These are phyloP conservation scores for Chrysochromulina tobinii DNA, from an alignment of 78 protist species.

Conservation along the genomic window DNA sequence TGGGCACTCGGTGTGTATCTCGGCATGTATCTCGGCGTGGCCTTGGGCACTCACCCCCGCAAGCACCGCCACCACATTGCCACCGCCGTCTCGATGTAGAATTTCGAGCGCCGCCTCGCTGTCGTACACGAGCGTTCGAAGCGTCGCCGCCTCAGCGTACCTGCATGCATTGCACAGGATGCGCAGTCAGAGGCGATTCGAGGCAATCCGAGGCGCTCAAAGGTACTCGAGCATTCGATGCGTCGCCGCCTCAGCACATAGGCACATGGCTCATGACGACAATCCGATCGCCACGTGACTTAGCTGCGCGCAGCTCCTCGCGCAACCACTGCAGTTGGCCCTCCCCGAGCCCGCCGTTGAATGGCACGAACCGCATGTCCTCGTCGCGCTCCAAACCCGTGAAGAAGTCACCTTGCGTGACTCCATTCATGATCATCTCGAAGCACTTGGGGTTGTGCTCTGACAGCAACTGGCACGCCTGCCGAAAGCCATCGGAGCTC, in stretches of 20 bases:
- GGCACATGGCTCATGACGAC: conserved; percentile 26
- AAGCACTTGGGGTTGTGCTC: background rate
- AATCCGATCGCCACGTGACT: background rate
- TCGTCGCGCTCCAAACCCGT: too few relatives aligned
- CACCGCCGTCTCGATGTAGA: background rate
- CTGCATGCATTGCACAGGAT: too few relatives aligned
- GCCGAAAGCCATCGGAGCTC: too few relatives aligned
- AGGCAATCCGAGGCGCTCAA: too few relatives aligned
- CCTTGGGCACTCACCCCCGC: background rate
- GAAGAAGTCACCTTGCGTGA: background rate
- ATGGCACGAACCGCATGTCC: conserved; percentile 13
- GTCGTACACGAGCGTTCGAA: background rate
- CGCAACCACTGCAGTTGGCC: conserved; percentile 22
- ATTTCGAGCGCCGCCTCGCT: background rate
- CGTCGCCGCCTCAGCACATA: background rate
- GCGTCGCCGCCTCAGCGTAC: background rate
- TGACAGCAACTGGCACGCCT: background rate
- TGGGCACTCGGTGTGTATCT: too few relatives aligned
- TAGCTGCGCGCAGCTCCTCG: background rate
- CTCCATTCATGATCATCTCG: background rate
- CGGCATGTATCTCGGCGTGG: too few relatives aligned
- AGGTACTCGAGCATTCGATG: too few relatives aligned
- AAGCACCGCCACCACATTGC: conserved; percentile 9
- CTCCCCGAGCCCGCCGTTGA: conserved; percentile 42
- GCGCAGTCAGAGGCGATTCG: too few relatives aligned